Evolutionary conservation across 2,329 filamentous ascomycete species (phyloP), one percentile per base, ranked within the genome.

Genomic region (Fonsecaea pedrosoi): DNA sequence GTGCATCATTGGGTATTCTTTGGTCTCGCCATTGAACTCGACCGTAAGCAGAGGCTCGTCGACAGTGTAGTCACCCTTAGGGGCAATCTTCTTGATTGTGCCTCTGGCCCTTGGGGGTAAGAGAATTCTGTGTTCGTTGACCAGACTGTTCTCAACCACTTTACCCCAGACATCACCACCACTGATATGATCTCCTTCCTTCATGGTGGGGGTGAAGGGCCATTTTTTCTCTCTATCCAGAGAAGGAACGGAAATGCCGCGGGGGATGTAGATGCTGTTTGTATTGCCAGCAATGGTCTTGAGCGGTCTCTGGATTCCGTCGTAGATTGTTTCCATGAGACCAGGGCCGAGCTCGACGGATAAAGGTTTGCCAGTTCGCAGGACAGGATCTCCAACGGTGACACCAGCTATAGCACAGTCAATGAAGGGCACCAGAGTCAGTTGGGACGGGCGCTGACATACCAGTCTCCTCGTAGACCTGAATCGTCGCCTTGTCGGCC

Each of bases 381-480:
- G 76, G 73, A 99, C 95, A 59, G 95, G 95, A 78, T 99, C 95
- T 77, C 95, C 95, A 73, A 99, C 94, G 73, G 89, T 96, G 73
- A 99, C 90, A 82, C 95, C 95, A 79, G 94, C 95, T 94, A 73
- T 67, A 60, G 34, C 13, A 50, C 15, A 34, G 63, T 69, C 64
- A 71, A 57, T 60, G 37, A 42, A 35, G 54, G 64, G 45, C 8
- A 50, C 54, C 10, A n/a, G 60, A 37, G 57, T 48, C 30, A 45
- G 48, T 40, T 25, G 53, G 54, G 62, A 77, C n/a, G 38, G 48
- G 12, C 15, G 30, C 30, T 35, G 4, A 66, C 68, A 61, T 66
- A 96, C 93, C 92, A 74, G 95, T 99, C 83, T 99, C 95, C 81
- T 99, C 95, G 84, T 99, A 99, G 73, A 99, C 95, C 83, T 99